Evolutionary conservation across 371 early-diverging fungal genomes (phyloP).

Genomic region (Conidiobolus coronatus): DNA sequence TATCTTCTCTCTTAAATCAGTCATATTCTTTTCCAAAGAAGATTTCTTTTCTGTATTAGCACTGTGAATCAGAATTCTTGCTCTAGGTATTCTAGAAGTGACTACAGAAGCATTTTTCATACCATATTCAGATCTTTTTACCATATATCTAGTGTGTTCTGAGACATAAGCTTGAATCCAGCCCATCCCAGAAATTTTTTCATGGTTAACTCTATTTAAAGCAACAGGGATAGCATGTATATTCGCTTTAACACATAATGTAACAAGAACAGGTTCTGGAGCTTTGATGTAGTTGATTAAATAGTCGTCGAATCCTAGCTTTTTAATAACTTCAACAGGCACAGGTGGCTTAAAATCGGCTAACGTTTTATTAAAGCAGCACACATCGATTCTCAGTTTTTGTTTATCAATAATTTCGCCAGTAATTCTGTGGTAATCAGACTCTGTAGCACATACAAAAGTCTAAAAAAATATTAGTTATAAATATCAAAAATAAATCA

Average conservation of each 20-base stretch:
- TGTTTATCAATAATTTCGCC: conserved; percentile 27
- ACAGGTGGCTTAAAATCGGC: conserved; percentile 17
- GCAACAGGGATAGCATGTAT: conserved; percentile 29
- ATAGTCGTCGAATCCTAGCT: conserved; percentile 46
- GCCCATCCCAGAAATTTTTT: background rate
- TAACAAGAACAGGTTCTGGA: conserved; percentile 32
- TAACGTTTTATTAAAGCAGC: conserved; percentile 17
- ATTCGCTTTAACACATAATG: conserved; percentile 27
- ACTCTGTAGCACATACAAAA: conserved; percentile 49
- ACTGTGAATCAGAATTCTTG: no score
- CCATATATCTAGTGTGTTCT: conserved; percentile 18
- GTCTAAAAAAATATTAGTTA: conserved; percentile 17
- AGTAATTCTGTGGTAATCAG: conserved; percentile 49
- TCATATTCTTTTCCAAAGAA: background rate
- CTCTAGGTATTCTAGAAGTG: no score
- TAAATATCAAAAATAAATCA: background rate
- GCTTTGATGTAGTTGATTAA: conserved; percentile 51
- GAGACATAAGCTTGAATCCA: conserved; percentile 18
- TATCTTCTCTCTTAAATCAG: background rate
- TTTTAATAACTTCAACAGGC: conserved; percentile 12
- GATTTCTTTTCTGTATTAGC: background rate
- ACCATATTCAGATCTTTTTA: conserved; percentile 25
- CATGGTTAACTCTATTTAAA: conserved; percentile 4
- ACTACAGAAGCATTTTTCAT: background rate
- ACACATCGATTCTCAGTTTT: conserved; percentile 29